Conservation (phyloP, 2,329 filamentous ascomycete genomes). For the Bipolaris sorokiniana region DNA sequence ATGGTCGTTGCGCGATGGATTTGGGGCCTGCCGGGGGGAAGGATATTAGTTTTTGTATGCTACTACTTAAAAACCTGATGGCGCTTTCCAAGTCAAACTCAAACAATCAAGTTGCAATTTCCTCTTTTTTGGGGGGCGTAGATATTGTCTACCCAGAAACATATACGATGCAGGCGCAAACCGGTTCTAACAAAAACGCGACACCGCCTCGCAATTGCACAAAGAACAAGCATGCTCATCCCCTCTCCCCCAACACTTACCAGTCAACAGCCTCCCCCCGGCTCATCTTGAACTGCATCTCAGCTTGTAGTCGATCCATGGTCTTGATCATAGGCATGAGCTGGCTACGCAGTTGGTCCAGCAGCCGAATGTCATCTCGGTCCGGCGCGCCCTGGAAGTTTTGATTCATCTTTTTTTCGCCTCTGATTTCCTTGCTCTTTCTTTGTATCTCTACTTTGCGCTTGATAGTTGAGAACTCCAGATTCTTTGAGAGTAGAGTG, state of each 20-base stretch:
- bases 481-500: background rate
- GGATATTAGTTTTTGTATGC: background rate
- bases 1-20: slow-evolving; percentile 26
- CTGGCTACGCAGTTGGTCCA: slow-evolving; percentile 33
- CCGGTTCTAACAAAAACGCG: background rate
- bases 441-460: background rate
- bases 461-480: no score
- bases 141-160: background rate
- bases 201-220: background rate
- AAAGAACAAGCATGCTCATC: background rate
- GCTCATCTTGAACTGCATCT: slow-evolving; percentile 28
- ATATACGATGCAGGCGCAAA: background rate
- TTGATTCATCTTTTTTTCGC: slow-evolving; percentile 32
- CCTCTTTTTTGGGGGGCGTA: background rate
- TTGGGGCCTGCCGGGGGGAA: slow-evolving; percentile 17
- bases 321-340: slow-evolving; percentile 34
- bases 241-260: slow-evolving; percentile 17
- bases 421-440: slow-evolving; percentile 5
- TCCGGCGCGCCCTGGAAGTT: slow-evolving; percentile 33
- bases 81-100: no score
- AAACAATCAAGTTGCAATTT: no score
- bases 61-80: no score
- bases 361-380: slow-evolving; percentile 29
- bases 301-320: slow-evolving; percentile 30
- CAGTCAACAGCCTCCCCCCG: slow-evolving; percentile 28